Percentiles rank a stretch among this genome's conserved stretches.
These are phyloP conservation scores for Houttuynia cordata DNA, from an alignment of 164 flowering plant genomes.

Conservation along the genomic window DNA sequence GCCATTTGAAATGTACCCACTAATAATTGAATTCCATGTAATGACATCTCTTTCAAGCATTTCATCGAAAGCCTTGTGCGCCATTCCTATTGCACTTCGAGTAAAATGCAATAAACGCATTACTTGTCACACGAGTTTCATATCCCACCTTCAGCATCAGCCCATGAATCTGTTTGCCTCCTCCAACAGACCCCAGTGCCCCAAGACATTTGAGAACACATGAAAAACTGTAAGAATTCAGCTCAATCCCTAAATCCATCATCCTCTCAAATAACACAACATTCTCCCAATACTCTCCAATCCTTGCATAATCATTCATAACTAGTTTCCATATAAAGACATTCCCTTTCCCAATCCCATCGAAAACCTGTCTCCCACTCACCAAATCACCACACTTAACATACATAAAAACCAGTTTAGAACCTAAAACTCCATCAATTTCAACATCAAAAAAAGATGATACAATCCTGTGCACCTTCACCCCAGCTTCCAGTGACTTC, in stretches of 20 bases:
- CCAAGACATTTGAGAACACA: constrained; percentile 43
- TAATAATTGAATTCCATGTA: constrained; percentile 62
- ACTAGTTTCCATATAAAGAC: constrained; percentile 52
- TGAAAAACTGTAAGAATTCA: constrained; percentile 36
- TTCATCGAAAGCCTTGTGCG: constrained; percentile 40
- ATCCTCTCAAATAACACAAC: constrained; percentile 26
- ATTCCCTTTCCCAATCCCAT: constrained; percentile 27
- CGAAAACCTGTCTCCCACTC: constrained; percentile 44
- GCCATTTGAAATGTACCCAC: constrained; percentile 21
- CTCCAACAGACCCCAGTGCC: constrained; percentile 18
- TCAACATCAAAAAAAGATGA: constrained; percentile 11
- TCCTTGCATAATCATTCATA: constrained; percentile 42
- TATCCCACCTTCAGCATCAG: constrained; percentile 31
- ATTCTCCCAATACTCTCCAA: constrained; percentile 31
- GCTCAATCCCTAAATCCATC: constrained; percentile 25
- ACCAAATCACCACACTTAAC: constrained; percentile 46
- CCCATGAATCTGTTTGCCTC: constrained; percentile 39
- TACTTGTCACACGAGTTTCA: constrained; percentile 27
- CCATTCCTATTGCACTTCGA: constrained; percentile 27
- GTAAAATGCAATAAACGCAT: constrained; percentile 45
- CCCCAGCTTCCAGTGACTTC: constrained; percentile 37
- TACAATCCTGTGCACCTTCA: constrained; percentile 29
- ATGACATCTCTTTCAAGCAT: constrained; percentile 49
- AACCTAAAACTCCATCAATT: constrained; percentile 33
- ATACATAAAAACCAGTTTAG: constrained; percentile 62